Evolutionary conservation across 169 alveolate genomes (phyloP), one percentile per base, ranked within the genome.

Genomic region (Eimeria maxima): DNA sequence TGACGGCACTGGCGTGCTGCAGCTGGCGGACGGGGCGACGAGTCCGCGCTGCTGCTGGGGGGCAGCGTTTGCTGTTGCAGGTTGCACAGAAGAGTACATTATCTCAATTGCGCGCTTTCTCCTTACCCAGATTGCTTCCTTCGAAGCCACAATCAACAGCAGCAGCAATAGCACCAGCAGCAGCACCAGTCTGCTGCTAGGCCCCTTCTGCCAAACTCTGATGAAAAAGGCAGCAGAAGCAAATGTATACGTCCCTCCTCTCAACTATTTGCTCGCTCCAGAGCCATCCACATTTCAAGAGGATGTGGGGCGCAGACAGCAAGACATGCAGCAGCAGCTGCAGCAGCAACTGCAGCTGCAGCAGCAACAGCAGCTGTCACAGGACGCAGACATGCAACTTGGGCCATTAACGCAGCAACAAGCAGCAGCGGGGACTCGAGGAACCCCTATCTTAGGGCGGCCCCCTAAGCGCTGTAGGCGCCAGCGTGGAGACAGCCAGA

Each of bases 1-100:
- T 4, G 90, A 74, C 10, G 95, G 95, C 44, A 90, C 95, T 10
- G 95, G 95, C 22, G 95, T 90, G 53, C 89, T 88, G 69, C 65
- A 14, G 67, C 67, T 90, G 20, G 90, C 95, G 5, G 95, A 90
- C 24, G 95, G 90, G 67, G 45, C 71, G n/a, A 44, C 13, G 53
- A 71, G 90, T 18, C 95, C 95, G 2, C 57, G 33, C 78, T 50
- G 90, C 67, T 83, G 90, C 78, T 90, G 95, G 95, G 95, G 95
- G 16, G 95, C 76, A 63, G 81, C 95, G 33, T 65, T 90, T 33
- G 95, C 95, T 11, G 95, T 90, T 45, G 95, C 74, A 16, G 95
- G 95, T n/a, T 90, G 95, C 65, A 90, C 95, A n/a, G 95, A 90
- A 67, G 95, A 47, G 80, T 90, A 81, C 24, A 57, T 90, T 29